Evolutionary conservation across 352 stramenopile species (phyloP).

Genomic region (Pythium phragmiticola): DNA sequence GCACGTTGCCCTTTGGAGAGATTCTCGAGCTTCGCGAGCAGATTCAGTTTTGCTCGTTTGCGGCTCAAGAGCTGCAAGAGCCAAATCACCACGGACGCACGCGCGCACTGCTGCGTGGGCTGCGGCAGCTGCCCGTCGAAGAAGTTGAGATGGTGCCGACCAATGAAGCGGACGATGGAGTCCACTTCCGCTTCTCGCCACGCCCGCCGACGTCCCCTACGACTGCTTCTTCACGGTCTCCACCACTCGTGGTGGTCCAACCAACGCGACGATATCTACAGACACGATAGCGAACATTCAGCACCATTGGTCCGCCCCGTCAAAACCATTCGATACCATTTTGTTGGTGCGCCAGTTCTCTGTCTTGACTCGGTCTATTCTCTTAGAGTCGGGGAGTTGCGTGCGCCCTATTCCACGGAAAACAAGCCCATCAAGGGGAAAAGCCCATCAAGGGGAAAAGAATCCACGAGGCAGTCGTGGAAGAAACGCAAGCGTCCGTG

Average conservation of each 20-base stretch:
- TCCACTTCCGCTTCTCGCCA: conserved; percentile 12
- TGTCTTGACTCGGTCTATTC: conserved; percentile 1
- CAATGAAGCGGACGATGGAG: not conserved
- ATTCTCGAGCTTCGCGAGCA: conserved; percentile 49
- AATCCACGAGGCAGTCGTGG: not conserved
- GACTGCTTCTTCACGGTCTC: not conserved
- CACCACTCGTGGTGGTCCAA: not conserved
- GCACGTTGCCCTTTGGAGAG: conserved; percentile 36
- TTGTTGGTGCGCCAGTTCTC: not conserved
- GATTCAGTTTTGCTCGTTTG: conserved; percentile 45
- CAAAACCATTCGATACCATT: not conserved
- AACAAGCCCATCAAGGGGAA: not conserved
- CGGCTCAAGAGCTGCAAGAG: conserved; percentile 26
- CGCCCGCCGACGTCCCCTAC: conserved; percentile 8
- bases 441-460: not conserved
- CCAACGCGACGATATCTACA: conserved; percentile 5
- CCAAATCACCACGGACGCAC: conserved; percentile 32
- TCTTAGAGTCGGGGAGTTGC: conserved; percentile 5
- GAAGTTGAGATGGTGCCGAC: conserved; percentile 34
- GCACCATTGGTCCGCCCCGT: too few species aligned
- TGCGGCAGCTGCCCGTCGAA: conserved; percentile 42
- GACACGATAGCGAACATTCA: conserved; percentile 8
- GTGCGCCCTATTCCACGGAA: not conserved
- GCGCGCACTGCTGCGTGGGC: conserved; percentile 38
- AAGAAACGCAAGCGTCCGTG: not conserved